A percentile compares a stretch with the other conserved stretches of the same genome.
Conservation (phyloP, 2,329 filamentous ascomycete genomes). For the Fusarium verticillioides region DNA sequence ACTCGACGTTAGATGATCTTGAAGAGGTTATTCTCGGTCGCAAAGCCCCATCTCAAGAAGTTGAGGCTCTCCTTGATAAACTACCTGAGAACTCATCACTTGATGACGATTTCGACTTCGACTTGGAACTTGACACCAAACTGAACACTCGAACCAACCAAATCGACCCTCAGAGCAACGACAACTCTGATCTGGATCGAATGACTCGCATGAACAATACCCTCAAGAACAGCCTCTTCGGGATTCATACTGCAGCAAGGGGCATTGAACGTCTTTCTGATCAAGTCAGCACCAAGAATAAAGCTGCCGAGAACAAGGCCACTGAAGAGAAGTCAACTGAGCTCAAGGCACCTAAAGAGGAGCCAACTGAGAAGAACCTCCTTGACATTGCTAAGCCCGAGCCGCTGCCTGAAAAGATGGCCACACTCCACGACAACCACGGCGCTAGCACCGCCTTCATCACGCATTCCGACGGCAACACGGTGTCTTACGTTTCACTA, state of each 20-base stretch:
- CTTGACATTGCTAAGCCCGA: slow-evolving; percentile 8
- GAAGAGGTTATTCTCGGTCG: slow-evolving; percentile 60
- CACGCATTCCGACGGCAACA: slow-evolving; percentile 6
- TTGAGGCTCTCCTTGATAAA: slow-evolving; percentile 43
- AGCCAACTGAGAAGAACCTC: slow-evolving; percentile 15
- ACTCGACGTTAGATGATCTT: slow-evolving; percentile 69
- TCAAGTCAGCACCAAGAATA: slow-evolving; percentile 56
- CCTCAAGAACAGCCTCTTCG: slow-evolving; percentile 61
- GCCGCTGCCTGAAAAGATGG: slow-evolving; percentile 26
- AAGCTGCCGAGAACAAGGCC: slow-evolving; percentile 19
- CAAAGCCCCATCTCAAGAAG: slow-evolving; percentile 43
- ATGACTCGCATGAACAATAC: slow-evolving; percentile 64
- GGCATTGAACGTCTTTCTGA: slow-evolving; percentile 69
- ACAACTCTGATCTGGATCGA: slow-evolving; percentile 54
- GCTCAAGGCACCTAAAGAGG: slow-evolving; percentile 6
- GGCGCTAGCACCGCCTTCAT: slow-evolving; percentile 32
- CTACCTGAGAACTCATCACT: slow-evolving; percentile 37
- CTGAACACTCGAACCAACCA: slow-evolving; percentile 42
- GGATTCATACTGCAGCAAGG: slow-evolving; percentile 65
- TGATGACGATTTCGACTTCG: slow-evolving; percentile 42
- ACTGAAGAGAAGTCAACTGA: slow-evolving; percentile 4
- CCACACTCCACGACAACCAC: slow-evolving; percentile 16
- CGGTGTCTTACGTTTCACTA: slow-evolving; percentile 54
- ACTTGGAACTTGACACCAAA: slow-evolving; percentile 42
- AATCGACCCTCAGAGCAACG: slow-evolving; percentile 36